Percentiles rank a stretch among this genome's conserved stretches.
Evolutionary conservation across 495 filamentous ascomycete species (phyloP).

Genomic region (Neurospora tetraspora): DNA sequence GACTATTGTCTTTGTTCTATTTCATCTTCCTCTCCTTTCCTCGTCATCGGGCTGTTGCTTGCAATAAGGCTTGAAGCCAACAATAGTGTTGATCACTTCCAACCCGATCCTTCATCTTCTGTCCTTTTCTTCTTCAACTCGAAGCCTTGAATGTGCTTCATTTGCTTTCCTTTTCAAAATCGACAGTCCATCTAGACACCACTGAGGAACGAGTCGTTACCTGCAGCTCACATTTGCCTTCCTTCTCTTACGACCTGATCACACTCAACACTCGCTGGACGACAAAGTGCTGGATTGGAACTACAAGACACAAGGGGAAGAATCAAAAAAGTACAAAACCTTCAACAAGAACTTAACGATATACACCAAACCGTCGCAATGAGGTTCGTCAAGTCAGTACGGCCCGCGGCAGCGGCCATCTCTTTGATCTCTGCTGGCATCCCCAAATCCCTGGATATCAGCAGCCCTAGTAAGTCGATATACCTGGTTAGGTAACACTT

Average conservation of each 20-base stretch:
- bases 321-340: background rate
- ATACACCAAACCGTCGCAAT: slow-evolving; percentile 1
- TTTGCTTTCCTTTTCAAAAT: background rate
- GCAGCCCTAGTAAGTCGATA: slow-evolving; percentile 26
- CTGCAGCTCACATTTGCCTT: background rate
- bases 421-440: slow-evolving; percentile 20
- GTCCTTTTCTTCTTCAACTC: background rate
- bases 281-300: slow-evolving; percentile 4
- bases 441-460: slow-evolving; percentile 35
- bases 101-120: background rate
- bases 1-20: background rate
- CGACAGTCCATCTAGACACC: background rate
- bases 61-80: background rate
- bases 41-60: background rate
- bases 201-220: background rate
- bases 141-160: background rate
- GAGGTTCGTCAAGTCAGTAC: slow-evolving; percentile 25
- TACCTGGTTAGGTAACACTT: background rate
- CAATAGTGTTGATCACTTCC: slow-evolving; percentile 1
- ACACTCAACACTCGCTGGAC: slow-evolving; percentile 16
- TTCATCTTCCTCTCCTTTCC: background rate
- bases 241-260: background rate
- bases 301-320: background rate
- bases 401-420: slow-evolving; percentile 17
- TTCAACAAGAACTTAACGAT: background rate